Evolutionary conservation across 495 filamentous ascomycete species (phyloP).

Genomic region (Aspergillus egyptiacus): DNA sequence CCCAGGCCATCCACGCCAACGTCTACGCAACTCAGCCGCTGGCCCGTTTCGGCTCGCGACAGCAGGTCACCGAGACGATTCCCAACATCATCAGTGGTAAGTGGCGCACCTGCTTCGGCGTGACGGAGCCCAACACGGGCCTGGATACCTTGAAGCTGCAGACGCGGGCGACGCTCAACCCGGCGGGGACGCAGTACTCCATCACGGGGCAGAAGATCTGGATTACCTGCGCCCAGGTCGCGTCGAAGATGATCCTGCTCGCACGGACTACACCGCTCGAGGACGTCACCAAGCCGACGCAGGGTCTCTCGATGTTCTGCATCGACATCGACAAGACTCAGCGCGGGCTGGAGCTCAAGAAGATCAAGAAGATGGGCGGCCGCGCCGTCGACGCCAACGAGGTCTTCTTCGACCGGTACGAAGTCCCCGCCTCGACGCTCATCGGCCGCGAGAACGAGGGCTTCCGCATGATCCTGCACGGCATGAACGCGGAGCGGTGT

Average conservation of each 20-base stretch:
- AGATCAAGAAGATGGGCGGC: slow-evolving; percentile 78
- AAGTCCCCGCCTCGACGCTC: slow-evolving; percentile 51
- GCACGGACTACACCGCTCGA: slow-evolving; percentile 66
- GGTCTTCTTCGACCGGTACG: slow-evolving; percentile 74
- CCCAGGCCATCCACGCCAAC: slow-evolving; percentile 70
- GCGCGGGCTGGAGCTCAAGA: slow-evolving; percentile 54
- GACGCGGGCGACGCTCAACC: slow-evolving; percentile 49
- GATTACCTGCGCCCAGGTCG: slow-evolving; percentile 76
- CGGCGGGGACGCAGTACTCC: slow-evolving; percentile 47
- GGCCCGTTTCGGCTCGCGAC: slow-evolving; percentile 58
- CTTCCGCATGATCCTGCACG: slow-evolving; percentile 72
- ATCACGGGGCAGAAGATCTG: slow-evolving; percentile 76
- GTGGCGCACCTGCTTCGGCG: slow-evolving; percentile 67
- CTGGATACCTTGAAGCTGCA: slow-evolving; percentile 65
- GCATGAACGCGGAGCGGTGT: slow-evolving; percentile 79
- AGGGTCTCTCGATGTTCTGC: slow-evolving; percentile 71
- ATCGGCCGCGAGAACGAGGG: slow-evolving; percentile 67
- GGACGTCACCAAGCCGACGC: slow-evolving; percentile 56
- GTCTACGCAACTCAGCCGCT: slow-evolving; percentile 76
- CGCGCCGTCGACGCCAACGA: slow-evolving; percentile 77
- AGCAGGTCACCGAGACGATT: slow-evolving; percentile 56
- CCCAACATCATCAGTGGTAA: slow-evolving; percentile 63
- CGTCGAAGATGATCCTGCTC: slow-evolving; percentile 69
- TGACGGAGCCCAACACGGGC: slow-evolving; percentile 61
- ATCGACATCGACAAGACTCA: slow-evolving; percentile 59